phyloP scores from a whole-genome alignment of 192 early-diverging fungal species.

The Linnemannia hyalina region DNA sequence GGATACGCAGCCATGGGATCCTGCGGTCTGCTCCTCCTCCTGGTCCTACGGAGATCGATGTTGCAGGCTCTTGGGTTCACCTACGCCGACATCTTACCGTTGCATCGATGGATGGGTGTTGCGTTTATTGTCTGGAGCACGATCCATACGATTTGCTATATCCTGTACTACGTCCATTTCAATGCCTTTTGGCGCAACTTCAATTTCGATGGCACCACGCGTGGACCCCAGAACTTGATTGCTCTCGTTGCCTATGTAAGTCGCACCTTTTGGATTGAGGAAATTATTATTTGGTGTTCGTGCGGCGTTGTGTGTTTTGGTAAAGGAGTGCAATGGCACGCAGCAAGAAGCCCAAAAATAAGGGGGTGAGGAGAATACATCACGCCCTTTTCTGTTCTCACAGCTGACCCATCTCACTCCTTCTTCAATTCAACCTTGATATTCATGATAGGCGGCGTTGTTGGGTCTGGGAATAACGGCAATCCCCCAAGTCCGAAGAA shows the following conservation, averaged over 20 bases:
- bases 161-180: conserved; percentile 40
- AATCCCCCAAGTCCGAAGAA: conserved; percentile 17
- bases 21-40: conserved; percentile 34
- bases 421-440: neutral
- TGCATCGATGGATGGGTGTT: conserved; percentile 43
- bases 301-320: neutral
- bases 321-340: neutral
- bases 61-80: conserved; percentile 44
- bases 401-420: neutral
- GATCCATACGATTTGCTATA: conserved; percentile 34
- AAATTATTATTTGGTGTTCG: neutral
- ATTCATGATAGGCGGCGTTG: conserved; percentile 10
- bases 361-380: neutral
- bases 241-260: conserved; percentile 45
- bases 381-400: neutral
- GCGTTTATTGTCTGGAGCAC: conserved; percentile 38
- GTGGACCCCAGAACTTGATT: conserved; percentile 50
- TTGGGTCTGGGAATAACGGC: conserved; percentile 19
- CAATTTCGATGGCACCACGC: conserved; percentile 48
- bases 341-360: neutral
- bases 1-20: conserved; percentile 51
- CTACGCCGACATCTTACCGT: conserved; percentile 45
- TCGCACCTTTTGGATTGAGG: neutral
- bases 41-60: conserved; percentile 47
- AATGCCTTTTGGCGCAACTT: conserved; percentile 34